Base-by-base conservation (phyloP, 164 flowering plant genomes). In the Pachysandra terminalis region DNA sequence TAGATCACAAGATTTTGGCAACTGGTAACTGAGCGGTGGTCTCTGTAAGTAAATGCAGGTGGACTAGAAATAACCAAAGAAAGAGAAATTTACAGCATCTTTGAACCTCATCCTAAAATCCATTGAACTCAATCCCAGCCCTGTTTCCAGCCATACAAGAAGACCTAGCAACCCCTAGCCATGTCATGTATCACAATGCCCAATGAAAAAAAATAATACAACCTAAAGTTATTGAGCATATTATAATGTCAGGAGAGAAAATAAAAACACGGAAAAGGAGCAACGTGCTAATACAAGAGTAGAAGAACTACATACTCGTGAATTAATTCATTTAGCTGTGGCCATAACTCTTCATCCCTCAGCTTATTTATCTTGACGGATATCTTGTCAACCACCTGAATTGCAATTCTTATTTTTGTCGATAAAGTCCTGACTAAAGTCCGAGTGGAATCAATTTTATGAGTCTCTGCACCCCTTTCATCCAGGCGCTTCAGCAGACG, bases 331-430 rank as follows among this genome's bases (percentile, higher is more conserved):
- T 78, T 83, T 35, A 89, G 74, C 71, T 84, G 93, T 1, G 90
- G 99, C 97, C 97, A 93, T 61, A 96, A 81, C 76, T 96, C 99
- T 65, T 96, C 96, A 77, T 96, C 99, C 77, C 98, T 88, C 61
- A 91, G 78, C 73, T 73, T 84, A 69, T 81, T 96, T 75, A 96
- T 90, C 61, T 80, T 88, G 65, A 76, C 77, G 25, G 99, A 93
- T 62, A 87, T 83, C 82, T 83, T 87, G 80, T 96, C 98, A 69
- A 93, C 94, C 52, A 87, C 85, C 75, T 93, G 97, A 73, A 96
- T 91, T 28, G 96, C 87, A 58, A 96, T 87, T 77, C 85, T 82
- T 26, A 93, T 88, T 79, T 91, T 96, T 60, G 95, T 86, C 52
- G 97, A 88, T 32, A 96, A 77, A 68, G 70, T 82, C 78, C 88